Base-by-base conservation (phyloP, 1,284 basidiomycete genomes). In the Moesziomyces antarcticus region DNA sequence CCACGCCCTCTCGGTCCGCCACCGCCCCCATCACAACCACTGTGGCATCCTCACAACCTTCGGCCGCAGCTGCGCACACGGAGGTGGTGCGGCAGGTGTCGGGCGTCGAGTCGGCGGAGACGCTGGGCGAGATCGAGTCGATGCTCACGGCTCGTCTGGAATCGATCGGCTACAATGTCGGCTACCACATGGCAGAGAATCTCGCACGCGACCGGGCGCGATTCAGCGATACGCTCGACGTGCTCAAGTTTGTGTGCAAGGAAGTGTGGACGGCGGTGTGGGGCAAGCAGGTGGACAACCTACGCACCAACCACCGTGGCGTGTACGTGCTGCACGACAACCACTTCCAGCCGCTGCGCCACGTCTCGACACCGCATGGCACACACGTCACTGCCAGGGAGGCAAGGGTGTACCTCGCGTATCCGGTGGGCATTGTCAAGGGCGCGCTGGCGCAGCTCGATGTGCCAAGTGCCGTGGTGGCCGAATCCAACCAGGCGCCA, bases 221-320 rank as follows among this genome's bases (percentile, higher is more conserved):
- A 46, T 92, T 96, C 73, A 85, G 89, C 0, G 91, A 94, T 75
- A 92, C 93, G 2, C 87, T 97, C 10, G 94, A 97, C 76, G 90
- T 90, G 16, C 91, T 97, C 86, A 97, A 97, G 84, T 97, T 97
- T 81, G 88, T 97, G 66, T 97, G 94, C 87, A 97, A 97, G 83
- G 94, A 97, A 69, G 86, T 97, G n/a, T 94, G 93, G 93, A 87
- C 88, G 0, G 88, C 90, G 4, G 90, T 90, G 58, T 94, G 91
- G 91, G 91, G 93, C 61, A 95, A 96, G 82, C 95, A 97, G 84
- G 93, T 97, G 1, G 94, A 97, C 82, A 97, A 97, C 82, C 86
- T 97, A 49, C 89, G 94, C 48, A 97, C 94, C 10, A 97, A 97
- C 84, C 94, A 97, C 85, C 87, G 93, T 52, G 94, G 95, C 13